A percentile compares a stretch with the other conserved stretches of the same genome.
phyloP scores from a whole-genome alignment of 2,329 filamentous ascomycete genomes.

The Aspergillus novofumigatus region DNA sequence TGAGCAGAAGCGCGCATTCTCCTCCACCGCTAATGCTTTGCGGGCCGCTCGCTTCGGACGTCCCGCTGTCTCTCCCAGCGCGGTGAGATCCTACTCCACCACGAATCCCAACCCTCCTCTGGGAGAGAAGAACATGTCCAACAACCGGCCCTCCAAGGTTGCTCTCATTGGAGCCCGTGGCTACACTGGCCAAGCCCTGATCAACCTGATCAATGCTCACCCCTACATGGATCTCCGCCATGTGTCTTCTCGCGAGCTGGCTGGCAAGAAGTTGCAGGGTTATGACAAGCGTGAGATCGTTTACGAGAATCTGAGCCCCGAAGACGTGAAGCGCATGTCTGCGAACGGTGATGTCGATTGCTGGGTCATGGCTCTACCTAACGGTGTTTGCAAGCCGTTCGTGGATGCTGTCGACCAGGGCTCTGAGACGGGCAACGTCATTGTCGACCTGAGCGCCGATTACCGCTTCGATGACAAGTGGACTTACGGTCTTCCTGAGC shows the following conservation, averaged over 20 bases:
- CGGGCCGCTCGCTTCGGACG: conserved; percentile 31
- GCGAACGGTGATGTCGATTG: conserved; percentile 82
- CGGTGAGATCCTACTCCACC: conserved; percentile 38
- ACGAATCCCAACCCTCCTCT: conserved; percentile 84
- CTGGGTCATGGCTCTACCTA: conserved; percentile 97
- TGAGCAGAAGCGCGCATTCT: conserved; percentile 65
- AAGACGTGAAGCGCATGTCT: conserved; percentile 82
- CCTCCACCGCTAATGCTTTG: conserved; percentile 49
- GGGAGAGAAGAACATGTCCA: conserved; percentile 82
- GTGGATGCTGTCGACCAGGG: conserved; percentile 80
- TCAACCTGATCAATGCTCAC: conserved; percentile 81
- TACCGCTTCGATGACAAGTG: conserved; percentile 82
- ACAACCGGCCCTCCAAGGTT: conserved; percentile 71
- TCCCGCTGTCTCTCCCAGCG: conserved; percentile 26
- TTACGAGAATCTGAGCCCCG: conserved; percentile 84
- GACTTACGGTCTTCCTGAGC: conserved; percentile 88
- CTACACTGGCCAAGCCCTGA: conserved; percentile 88
- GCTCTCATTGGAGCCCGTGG: conserved; percentile 88
- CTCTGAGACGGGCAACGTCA: conserved; percentile 65
- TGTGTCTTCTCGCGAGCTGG: conserved; percentile 89
- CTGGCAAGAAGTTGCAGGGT: conserved; percentile 78
- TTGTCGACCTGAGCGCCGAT: conserved; percentile 94
- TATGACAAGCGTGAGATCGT: conserved; percentile 89
- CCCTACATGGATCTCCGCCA: conserved; percentile 85
- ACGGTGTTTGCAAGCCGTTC: conserved; percentile 89